phyloP scores from a whole-genome alignment of 2,329 filamentous ascomycete species.

The Ustulina deusta region DNA sequence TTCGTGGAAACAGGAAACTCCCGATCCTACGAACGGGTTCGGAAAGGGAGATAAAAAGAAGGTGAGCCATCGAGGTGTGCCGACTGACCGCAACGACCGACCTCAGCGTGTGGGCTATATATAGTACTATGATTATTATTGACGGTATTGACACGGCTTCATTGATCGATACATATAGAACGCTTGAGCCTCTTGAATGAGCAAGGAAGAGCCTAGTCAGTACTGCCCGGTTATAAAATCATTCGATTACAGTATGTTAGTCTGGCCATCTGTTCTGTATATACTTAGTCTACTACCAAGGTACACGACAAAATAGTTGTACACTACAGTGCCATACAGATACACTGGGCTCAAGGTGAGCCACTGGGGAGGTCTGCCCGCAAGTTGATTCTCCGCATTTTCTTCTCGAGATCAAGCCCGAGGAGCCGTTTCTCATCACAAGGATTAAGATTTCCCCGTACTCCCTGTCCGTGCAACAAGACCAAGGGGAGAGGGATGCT shows the following conservation, averaged over 20 bases:
- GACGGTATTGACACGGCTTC: neutral
- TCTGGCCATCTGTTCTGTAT: slow-evolving; percentile 17
- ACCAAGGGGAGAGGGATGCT: neutral
- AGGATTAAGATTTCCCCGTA: slow-evolving; percentile 8
- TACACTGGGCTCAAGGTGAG: slow-evolving; percentile 26
- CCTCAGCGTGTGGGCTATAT: too few relatives aligned
- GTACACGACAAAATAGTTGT: neutral
- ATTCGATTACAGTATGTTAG: slow-evolving; percentile 16
- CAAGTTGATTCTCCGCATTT: slow-evolving; percentile 26
- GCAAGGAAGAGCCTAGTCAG: slow-evolving; percentile 27
- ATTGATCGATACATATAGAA: slow-evolving; percentile 3
- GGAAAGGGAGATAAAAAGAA: neutral
- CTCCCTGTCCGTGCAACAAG: neutral
- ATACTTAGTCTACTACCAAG: too few relatives aligned
- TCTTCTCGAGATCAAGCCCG: slow-evolving; percentile 11
- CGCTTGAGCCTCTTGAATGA: slow-evolving; percentile 7
- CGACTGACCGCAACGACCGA: neutral
- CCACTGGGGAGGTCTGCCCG: slow-evolving; percentile 19
- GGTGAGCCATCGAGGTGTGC: neutral
- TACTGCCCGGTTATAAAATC: slow-evolving; percentile 20
- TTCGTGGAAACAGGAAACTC: neutral
- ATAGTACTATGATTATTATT: too few relatives aligned
- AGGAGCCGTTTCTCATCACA: slow-evolving; percentile 5
- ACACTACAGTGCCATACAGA: neutral
- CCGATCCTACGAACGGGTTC: neutral